A percentile compares a stretch with the other conserved stretches of the same genome.
Evolutionary conservation across 352 stramenopile species (phyloP).

Genomic region (Pythium vanterpoolii): DNA sequence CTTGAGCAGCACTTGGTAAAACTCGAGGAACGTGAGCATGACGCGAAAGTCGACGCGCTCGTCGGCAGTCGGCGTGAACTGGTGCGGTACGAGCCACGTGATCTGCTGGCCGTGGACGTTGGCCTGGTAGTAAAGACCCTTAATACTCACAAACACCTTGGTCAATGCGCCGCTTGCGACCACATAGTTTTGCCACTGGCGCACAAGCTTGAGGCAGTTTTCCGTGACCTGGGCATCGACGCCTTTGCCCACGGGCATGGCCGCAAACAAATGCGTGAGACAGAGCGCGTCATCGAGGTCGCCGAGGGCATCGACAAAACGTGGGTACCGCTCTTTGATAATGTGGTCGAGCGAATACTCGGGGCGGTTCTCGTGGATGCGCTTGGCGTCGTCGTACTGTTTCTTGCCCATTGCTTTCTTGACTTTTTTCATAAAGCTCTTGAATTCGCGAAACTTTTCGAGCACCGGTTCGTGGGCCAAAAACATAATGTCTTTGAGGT

Average conservation of each 20-base stretch:
- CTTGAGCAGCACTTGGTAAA: conserved; percentile 97
- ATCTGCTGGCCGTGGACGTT: conserved; percentile 91
- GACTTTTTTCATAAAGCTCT: conserved; percentile 99
- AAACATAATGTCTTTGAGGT: conserved; percentile 98
- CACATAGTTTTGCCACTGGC: conserved; percentile 97
- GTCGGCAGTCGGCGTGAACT: conserved; percentile 96
- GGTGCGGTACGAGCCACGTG: conserved; percentile 98
- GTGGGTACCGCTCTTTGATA: conserved; percentile 98
- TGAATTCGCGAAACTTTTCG: conserved; percentile 97
- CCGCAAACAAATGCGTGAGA: conserved; percentile 96
- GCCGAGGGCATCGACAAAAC: conserved; percentile 95
- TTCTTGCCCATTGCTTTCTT: conserved; percentile 86
- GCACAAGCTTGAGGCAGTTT: conserved; percentile 91
- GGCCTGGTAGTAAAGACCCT: conserved; percentile 99
- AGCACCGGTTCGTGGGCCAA: conserved; percentile 98
- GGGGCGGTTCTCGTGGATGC: conserved; percentile 86
- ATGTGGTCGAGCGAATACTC: conserved; percentile 97
- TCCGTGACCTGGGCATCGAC: conserved; percentile 87
- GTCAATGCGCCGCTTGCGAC: conserved; percentile 87
- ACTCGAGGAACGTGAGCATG: conserved; percentile 99
- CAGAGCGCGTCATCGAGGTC: conserved; percentile 99
- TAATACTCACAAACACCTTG: conserved; percentile 99
- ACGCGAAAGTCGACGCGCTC: conserved; percentile 98
- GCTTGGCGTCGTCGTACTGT: conserved; percentile 73
- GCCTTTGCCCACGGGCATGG: conserved; percentile 89